Evolutionary conservation across 2,329 filamentous ascomycete species (phyloP).

Genomic region (Thermomyces lanuginosus): DNA sequence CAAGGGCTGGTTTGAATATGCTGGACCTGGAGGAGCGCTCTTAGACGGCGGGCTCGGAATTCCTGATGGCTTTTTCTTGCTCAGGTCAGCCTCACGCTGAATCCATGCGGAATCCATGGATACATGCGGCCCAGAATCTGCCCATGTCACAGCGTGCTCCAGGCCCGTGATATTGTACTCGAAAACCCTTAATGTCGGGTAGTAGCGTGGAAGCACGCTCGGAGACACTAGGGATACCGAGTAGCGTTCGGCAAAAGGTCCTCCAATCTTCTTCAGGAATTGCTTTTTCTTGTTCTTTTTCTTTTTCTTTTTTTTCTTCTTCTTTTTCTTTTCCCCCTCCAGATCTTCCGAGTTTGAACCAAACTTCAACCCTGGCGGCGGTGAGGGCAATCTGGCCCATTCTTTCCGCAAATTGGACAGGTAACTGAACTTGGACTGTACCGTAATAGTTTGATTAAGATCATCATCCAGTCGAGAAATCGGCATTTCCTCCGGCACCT

Average conservation of each 20-base stretch:
- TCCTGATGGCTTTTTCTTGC: conserved; percentile 37
- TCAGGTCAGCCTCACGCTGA: conserved; percentile 7
- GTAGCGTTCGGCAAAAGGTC: conserved; percentile 70
- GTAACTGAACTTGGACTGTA: conserved; percentile 59
- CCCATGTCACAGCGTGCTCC: conserved; percentile 34
- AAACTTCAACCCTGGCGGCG: too few species aligned
- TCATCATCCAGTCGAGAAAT: conserved; percentile 6
- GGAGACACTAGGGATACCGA: conserved; percentile 65
- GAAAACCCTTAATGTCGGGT: conserved; percentile 73
- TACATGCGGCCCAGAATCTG: conserved; percentile 6
- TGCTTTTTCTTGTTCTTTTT: conserved; percentile 31
- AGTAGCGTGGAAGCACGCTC: conserved; percentile 84
- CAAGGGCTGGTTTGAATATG: conserved; percentile 71
- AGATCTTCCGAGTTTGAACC: conserved; percentile 9
- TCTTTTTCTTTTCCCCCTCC: conserved; percentile 35
- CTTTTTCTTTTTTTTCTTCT: conserved; percentile 3
- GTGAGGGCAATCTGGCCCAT: conserved; percentile 62
- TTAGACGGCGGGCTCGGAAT: conserved; percentile 59
- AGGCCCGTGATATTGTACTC: conserved; percentile 84
- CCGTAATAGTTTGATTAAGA: conserved; percentile 36
- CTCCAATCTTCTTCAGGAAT: conserved; percentile 53
- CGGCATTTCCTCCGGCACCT: conserved; percentile 12
- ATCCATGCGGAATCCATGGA: background rate
- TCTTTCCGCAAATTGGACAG: conserved; percentile 56
- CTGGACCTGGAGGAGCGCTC: conserved; percentile 62